Evolutionary conservation across 2,329 filamentous ascomycete genomes (phyloP), one percentile per base, ranked within the genome.

Genomic region (Neonectria punicea): DNA sequence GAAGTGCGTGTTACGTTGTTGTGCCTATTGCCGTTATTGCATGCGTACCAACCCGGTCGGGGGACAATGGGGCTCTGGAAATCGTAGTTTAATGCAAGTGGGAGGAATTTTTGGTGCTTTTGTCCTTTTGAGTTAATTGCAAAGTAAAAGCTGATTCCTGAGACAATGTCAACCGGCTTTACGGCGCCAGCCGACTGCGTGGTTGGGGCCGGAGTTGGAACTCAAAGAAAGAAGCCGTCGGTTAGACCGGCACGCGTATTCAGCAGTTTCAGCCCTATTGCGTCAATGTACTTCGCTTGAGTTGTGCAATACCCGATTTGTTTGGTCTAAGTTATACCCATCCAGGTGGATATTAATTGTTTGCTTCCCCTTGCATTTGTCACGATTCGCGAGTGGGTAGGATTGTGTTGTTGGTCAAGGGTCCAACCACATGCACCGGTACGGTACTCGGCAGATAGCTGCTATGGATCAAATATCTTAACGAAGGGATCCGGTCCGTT

Each of bases 261-360:
- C 61, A 68, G 63, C 66, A 44, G 57, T 51, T 67, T 66, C 61
- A 68, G 62, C 66, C 60, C 20, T 56, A 50, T 43, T 61, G 67
- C 54, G 56, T 58, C 53, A 34, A 11, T 13, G 30, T 43, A 9
- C 39, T 43, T 43, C n/a, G 18, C 32, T 14, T n/a, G 30, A 22
- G 32, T n/a, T 39, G 22, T 10, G 49, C 49, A 51, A 25, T 28
- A 5, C 6, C 18, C 20, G n/a, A n/a, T 14, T 32, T 28, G 7
- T 13, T 50, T 32, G 28, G 11, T 55, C 25, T 18, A 22, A 3
- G 20, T 22, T 22, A 44, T 22, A 28, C 14, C 13, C 14, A n/a
- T 22, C 13, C 30, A n/a, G 13, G 41, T 39, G 22, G 20, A 14
- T 55, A 22, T 46, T 4, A 25, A 18, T 18, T 6, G 32, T 36